phyloP scores from a whole-genome alignment of 495 filamentous ascomycete genomes.

The Hypoxylon fragiforme region DNA sequence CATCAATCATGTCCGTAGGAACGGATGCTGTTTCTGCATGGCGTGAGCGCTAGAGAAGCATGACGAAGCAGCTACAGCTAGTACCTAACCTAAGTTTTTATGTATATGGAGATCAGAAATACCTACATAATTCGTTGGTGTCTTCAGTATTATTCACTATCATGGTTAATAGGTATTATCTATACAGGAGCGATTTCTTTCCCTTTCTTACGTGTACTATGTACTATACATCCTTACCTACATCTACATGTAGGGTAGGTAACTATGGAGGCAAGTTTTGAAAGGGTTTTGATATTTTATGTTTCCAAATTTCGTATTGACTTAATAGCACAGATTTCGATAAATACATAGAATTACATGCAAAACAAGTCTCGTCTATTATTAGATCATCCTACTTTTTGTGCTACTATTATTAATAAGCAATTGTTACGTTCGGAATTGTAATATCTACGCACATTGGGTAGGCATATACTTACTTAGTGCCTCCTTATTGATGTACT shows the following conservation, averaged over 20 bases:
- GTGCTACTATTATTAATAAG: too few relatives aligned
- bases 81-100: too few relatives aligned
- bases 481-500: too few relatives aligned
- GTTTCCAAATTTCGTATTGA: too few relatives aligned
- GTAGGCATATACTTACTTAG: too few relatives aligned
- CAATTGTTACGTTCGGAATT: too few relatives aligned
- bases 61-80: constrained; percentile 15
- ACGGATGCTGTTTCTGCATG: constrained; percentile 24
- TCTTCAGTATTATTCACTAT: too few relatives aligned
- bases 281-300: too few relatives aligned
- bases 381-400: neutral
- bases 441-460: too few relatives aligned
- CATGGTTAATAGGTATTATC: neutral
- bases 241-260: neutral
- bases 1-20: constrained; percentile 28
- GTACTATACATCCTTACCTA: too few relatives aligned
- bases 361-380: neutral
- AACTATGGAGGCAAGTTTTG: neutral
- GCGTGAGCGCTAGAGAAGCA: constrained; percentile 31
- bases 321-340: neutral
- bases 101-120: too few relatives aligned
- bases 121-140: too few relatives aligned
- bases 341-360: neutral
- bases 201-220: neutral
- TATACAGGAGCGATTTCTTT: neutral